Evolutionary conservation across 495 filamentous ascomycete genomes (phyloP).

Genomic region (Trichocladium uniseriatum): DNA sequence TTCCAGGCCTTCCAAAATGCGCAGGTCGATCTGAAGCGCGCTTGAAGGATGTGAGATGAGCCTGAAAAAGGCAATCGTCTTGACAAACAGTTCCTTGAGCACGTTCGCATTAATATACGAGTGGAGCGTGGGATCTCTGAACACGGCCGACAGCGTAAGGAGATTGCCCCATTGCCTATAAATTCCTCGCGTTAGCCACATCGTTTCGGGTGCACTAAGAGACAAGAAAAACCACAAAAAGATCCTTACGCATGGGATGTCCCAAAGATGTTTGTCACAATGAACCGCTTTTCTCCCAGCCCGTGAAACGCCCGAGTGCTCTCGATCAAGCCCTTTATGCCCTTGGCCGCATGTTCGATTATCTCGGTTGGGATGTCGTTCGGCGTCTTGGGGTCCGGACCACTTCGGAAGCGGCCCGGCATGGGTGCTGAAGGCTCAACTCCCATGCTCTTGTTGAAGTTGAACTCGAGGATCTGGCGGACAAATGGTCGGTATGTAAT

Average conservation of each 20-base stretch:
- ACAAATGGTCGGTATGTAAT: constrained; percentile 84
- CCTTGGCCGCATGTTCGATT: constrained; percentile 43
- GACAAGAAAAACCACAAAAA: no score
- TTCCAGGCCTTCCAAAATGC: constrained; percentile 55
- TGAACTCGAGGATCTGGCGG: constrained; percentile 49
- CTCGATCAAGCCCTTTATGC: constrained; percentile 65
- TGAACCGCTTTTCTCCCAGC: constrained; percentile 51
- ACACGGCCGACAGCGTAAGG: constrained; percentile 74
- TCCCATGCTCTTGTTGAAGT: constrained; percentile 25
- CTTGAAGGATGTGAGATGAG: constrained; percentile 54
- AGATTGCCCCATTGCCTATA: constrained; percentile 93
- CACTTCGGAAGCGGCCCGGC: no score
- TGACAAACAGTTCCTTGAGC: constrained; percentile 44
- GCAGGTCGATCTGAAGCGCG: constrained; percentile 55
- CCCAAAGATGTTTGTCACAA: constrained; percentile 91
- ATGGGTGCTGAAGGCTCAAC: constrained; percentile 19
- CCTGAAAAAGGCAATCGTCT: constrained; percentile 64
- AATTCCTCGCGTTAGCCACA: neutral
- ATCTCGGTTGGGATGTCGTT: constrained; percentile 40
- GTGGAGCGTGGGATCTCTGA: constrained; percentile 46
- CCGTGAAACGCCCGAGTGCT: constrained; percentile 85
- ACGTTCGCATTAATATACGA: constrained; percentile 40
- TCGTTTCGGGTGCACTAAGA: constrained; percentile 7
- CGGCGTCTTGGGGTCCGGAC: no score
- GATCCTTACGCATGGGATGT: constrained; percentile 86